Percentiles rank a stretch among this genome's conserved stretches.
These are phyloP conservation scores for Dioscorea dumetorum DNA, from an alignment of 106 monocot genomes.

Conservation along the genomic window DNA sequence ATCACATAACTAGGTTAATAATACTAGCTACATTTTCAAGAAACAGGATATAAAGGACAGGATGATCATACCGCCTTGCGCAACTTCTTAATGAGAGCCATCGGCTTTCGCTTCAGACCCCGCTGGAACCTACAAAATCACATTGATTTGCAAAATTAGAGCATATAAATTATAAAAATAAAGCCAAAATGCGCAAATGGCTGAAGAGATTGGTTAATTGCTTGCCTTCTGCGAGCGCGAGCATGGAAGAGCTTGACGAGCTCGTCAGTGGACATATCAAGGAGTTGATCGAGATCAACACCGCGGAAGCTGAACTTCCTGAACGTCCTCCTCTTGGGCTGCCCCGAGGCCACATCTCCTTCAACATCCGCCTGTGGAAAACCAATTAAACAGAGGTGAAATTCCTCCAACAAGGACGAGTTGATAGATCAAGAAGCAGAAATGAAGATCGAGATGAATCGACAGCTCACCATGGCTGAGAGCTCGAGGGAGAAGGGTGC, in stretches of 20 bases:
- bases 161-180: too few species aligned
- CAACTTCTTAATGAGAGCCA: slow-evolving; percentile 32
- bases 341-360: slow-evolving; percentile 29
- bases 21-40: not conserved
- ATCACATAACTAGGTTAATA: not conserved
- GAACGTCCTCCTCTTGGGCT: slow-evolving; percentile 82
- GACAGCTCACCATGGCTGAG: not conserved
- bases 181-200: too few species aligned
- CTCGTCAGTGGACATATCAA: slow-evolving; percentile 79
- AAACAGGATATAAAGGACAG: not conserved
- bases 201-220: not conserved
- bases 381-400: not conserved
- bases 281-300: slow-evolving; percentile 68
- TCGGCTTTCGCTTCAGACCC: slow-evolving; percentile 30
- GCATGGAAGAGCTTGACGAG: slow-evolving; percentile 75
- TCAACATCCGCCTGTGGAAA: slow-evolving; percentile 32
- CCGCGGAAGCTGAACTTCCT: slow-evolving; percentile 70
- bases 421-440: not conserved
- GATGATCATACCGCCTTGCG: slow-evolving; percentile 23
- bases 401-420: not conserved
- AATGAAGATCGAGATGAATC: not conserved
- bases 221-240: slow-evolving; percentile 65
- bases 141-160: too few species aligned
- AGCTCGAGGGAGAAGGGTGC: not conserved
- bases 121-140: slow-evolving; percentile 13